Conservation (phyloP, 1,284 basidiomycete species). For the Fomitopsis palustris region DNA sequence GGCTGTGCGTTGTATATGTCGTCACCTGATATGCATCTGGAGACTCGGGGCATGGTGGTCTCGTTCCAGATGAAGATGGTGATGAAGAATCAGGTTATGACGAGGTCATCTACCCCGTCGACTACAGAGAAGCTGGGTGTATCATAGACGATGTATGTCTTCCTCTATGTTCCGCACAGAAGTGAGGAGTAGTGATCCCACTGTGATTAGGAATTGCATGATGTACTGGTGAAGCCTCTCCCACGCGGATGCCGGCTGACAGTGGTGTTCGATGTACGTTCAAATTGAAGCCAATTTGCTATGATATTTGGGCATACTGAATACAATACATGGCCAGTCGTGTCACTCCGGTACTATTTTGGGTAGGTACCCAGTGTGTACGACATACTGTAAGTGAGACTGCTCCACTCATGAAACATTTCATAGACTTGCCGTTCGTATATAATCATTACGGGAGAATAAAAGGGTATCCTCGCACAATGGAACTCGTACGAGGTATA, state of each 20-base stretch:
- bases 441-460: slow-evolving; percentile 93
- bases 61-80: slow-evolving; percentile 71
- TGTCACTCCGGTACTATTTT: slow-evolving; percentile 45
- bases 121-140: slow-evolving; percentile 67
- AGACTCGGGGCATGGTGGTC: slow-evolving; percentile 83
- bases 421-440: slow-evolving; percentile 37
- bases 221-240: slow-evolving; percentile 70
- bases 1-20: neutral
- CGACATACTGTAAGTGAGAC: neutral
- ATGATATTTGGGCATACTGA: neutral
- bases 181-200: neutral
- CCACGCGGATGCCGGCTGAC: slow-evolving; percentile 86
- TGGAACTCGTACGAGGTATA: slow-evolving; percentile 75
- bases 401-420: neutral
- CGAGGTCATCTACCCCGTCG: slow-evolving; percentile 85
- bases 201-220: slow-evolving; percentile 56
- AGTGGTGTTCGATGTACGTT: slow-evolving; percentile 80
- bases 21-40: neutral
- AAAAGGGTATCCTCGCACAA: slow-evolving; percentile 85
- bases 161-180: neutral
- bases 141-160: slow-evolving; percentile 79
- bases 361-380: slow-evolving; percentile 27
- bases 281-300: neutral
- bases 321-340: slow-evolving; percentile 25
- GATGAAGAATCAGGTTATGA: slow-evolving; percentile 66